These are phyloP conservation scores for Globomyces pollinis-pini DNA, from an alignment of 192 early-diverging fungal species.

Conservation along the genomic window DNA sequence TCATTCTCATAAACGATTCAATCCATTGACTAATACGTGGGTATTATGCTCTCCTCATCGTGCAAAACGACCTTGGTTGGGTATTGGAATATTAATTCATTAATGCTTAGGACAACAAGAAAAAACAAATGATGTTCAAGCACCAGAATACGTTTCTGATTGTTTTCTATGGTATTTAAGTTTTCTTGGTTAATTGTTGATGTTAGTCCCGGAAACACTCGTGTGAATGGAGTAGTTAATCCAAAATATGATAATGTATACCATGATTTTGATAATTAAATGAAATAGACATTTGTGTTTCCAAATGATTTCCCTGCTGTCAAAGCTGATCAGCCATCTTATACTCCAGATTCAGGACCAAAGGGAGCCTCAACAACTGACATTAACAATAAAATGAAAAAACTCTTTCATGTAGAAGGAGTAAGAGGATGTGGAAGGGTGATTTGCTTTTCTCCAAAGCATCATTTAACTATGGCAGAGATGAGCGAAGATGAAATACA, in stretches of 20 bases:
- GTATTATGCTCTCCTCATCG: slow-evolving; percentile 96
- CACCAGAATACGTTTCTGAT: slow-evolving; percentile 62
- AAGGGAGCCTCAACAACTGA: neutral
- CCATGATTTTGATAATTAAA: too few relatives aligned
- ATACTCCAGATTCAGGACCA: slow-evolving; percentile 8
- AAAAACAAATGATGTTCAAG: slow-evolving; percentile 21
- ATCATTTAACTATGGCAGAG: slow-evolving; percentile 83
- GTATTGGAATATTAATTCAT: slow-evolving; percentile 16
- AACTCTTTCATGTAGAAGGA: slow-evolving; percentile 23
- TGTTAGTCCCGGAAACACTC: slow-evolving; percentile 82
- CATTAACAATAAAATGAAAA: neutral
- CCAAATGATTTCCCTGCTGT: slow-evolving; percentile 92
- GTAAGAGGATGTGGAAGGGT: slow-evolving; percentile 75
- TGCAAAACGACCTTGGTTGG: slow-evolving; percentile 89
- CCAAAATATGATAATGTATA: slow-evolving; percentile 70
- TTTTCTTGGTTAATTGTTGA: too few relatives aligned
- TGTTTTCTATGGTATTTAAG: slow-evolving; percentile 61
- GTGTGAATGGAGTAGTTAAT: slow-evolving; percentile 66
- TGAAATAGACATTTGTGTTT: slow-evolving; percentile 79
- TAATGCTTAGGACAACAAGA: slow-evolving; percentile 46
- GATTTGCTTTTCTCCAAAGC: slow-evolving; percentile 86
- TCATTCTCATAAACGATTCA: slow-evolving; percentile 77
- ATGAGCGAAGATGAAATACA: slow-evolving; percentile 63
- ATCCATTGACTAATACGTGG: slow-evolving; percentile 87
- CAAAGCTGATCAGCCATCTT: slow-evolving; percentile 48